Evolutionary conservation across 2,329 filamentous ascomycete genomes (phyloP).

Genomic region (Xylaria sp.): DNA sequence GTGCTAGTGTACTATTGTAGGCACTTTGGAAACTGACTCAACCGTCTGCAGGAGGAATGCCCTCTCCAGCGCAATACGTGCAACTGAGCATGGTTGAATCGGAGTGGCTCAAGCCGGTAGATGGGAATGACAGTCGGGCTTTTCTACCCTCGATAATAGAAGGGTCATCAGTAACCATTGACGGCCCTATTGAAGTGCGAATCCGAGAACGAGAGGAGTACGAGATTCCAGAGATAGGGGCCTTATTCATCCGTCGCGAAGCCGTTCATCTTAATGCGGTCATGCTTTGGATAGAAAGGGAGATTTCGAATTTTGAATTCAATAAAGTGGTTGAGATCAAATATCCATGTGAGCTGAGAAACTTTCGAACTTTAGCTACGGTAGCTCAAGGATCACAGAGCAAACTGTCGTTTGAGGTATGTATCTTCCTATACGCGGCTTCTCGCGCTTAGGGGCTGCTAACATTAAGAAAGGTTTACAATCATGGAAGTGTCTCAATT

Average conservation of each 20-base stretch:
- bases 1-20: slow-evolving; percentile 17
- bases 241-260: slow-evolving; percentile 12
- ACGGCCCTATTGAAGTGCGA: slow-evolving; percentile 24
- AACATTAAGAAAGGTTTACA: slow-evolving; percentile 22
- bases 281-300: slow-evolving; percentile 27
- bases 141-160: slow-evolving; percentile 28
- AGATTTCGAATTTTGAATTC: slow-evolving; percentile 27
- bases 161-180: slow-evolving; percentile 24
- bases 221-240: slow-evolving; percentile 24
- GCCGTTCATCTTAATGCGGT: slow-evolving; percentile 16
- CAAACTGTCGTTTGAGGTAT: slow-evolving; percentile 29
- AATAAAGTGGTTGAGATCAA: slow-evolving; percentile 22
- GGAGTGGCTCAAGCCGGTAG: slow-evolving; percentile 23
- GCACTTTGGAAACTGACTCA: slow-evolving; percentile 14
- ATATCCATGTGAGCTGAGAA: slow-evolving; percentile 27
- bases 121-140: slow-evolving; percentile 7
- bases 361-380: slow-evolving; percentile 19
- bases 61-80: slow-evolving; percentile 21
- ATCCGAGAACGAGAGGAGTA: slow-evolving; percentile 25
- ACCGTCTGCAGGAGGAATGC: slow-evolving; percentile 25
- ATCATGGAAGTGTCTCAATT: slow-evolving; percentile 26
- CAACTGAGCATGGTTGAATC: slow-evolving; percentile 22
- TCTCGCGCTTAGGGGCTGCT: background rate
- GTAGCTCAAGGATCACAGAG: slow-evolving; percentile 31
- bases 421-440: background rate